Percentiles rank a stretch among this genome's conserved stretches.
Conservation (phyloP, 2,329 filamentous ascomycete species). For the Phyllosticta paracitricarpa region DNA sequence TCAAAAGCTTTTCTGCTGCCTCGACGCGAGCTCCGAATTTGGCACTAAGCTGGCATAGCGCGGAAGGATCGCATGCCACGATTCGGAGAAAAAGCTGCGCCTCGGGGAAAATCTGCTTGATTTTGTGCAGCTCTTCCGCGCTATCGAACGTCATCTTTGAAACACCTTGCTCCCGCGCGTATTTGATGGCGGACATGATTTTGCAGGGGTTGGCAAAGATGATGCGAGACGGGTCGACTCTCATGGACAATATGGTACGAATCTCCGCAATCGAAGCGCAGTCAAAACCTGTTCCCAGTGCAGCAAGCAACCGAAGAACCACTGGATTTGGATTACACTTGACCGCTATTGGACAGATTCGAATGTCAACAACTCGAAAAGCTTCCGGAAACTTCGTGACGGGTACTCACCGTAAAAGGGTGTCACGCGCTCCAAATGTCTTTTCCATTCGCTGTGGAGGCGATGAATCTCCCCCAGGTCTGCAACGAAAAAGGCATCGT, state of each 20-base stretch:
- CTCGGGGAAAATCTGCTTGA: slow-evolving; percentile 72
- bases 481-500: slow-evolving; percentile 91
- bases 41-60: slow-evolving; percentile 79
- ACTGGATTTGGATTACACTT: slow-evolving; percentile 90
- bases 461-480: slow-evolving; percentile 93
- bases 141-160: slow-evolving; percentile 98
- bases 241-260: slow-evolving; percentile 70
- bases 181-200: slow-evolving; percentile 87
- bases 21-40: slow-evolving; percentile 89
- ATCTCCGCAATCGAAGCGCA: slow-evolving; percentile 93
- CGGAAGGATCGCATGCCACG: slow-evolving; percentile 82
- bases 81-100: slow-evolving; percentile 86
- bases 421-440: slow-evolving; percentile 74
- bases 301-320: slow-evolving; percentile 71
- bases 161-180: slow-evolving; percentile 67
- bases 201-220: slow-evolving; percentile 97
- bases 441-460: slow-evolving; percentile 92
- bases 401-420: slow-evolving; percentile 69
- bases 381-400: slow-evolving; percentile 17
- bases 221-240: slow-evolving; percentile 72
- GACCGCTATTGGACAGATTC: slow-evolving; percentile 51
- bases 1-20: slow-evolving; percentile 60
- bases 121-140: slow-evolving; percentile 87
- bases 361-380: not conserved
- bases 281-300: slow-evolving; percentile 84